Evolutionary conservation across 805 yeast species (phyloP).

Genomic region (Lipomyces yamadae): DNA sequence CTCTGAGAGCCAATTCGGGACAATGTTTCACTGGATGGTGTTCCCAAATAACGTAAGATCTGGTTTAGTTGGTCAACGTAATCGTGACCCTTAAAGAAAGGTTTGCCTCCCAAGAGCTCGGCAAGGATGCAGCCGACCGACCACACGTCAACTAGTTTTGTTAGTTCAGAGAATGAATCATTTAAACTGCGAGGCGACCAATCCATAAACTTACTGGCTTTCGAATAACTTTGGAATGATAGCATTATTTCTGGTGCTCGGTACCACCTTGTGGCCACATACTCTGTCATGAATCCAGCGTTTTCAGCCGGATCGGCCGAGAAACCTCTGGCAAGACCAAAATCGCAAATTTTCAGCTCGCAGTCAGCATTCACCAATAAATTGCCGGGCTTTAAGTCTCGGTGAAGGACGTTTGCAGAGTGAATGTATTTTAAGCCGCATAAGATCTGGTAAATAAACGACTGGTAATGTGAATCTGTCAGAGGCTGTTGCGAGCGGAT

Average conservation of each 20-base stretch:
- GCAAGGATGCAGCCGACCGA: slow-evolving; percentile 97
- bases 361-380: slow-evolving; percentile 93
- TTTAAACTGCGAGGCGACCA: neutral
- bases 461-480: slow-evolving; percentile 94
- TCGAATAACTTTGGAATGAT: slow-evolving; percentile 90
- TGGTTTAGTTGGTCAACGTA: slow-evolving; percentile 93
- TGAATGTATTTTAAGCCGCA: slow-evolving; percentile 92
- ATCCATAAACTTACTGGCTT: slow-evolving; percentile 61
- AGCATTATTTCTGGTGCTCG: slow-evolving; percentile 98
- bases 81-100: slow-evolving; percentile 93
- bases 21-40: slow-evolving; percentile 77
- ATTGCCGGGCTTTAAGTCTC: slow-evolving; percentile 95
- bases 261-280: slow-evolving; percentile 98
- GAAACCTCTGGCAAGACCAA: slow-evolving; percentile 93
- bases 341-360: slow-evolving; percentile 94
- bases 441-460: slow-evolving; percentile 82
- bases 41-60: slow-evolving; percentile 85
- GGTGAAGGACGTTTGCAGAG: slow-evolving; percentile 87
- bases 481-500: slow-evolving; percentile 91
- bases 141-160: slow-evolving; percentile 75
- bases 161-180: neutral
- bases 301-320: slow-evolving; percentile 80
- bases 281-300: slow-evolving; percentile 94
- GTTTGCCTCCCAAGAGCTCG: slow-evolving; percentile 86
- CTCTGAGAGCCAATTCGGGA: slow-evolving; percentile 78